Evolutionary conservation across 306 rosid genomes (phyloP).

Genomic region (Astragalus glycyphyllos): DNA sequence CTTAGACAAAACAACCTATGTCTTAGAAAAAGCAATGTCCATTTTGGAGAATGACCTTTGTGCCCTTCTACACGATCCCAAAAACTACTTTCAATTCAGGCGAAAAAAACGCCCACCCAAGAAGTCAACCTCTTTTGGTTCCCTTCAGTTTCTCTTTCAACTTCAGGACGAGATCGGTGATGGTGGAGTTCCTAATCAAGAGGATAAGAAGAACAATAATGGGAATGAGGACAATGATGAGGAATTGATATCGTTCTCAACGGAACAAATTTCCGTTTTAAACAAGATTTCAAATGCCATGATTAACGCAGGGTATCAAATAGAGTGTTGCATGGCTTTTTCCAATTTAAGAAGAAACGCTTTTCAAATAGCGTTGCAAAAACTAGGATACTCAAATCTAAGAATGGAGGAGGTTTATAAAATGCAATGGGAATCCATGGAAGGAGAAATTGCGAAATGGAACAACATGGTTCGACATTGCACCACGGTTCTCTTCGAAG

Average conservation of each 20-base stretch:
- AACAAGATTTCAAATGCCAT: constrained; percentile 58
- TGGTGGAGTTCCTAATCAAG: neutral
- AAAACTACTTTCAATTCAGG: neutral
- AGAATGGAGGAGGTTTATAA: constrained; percentile 67
- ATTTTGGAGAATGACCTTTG: constrained; percentile 62
- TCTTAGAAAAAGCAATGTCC: constrained; percentile 62
- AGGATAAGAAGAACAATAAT: neutral
- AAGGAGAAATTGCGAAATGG: constrained; percentile 69
- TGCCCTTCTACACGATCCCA: constrained; percentile 45
- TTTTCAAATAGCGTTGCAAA: constrained; percentile 48
- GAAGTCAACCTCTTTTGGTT: constrained; percentile 49
- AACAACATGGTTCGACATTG: constrained; percentile 61
- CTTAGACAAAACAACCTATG: constrained; percentile 47
- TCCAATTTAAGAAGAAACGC: constrained; percentile 52
- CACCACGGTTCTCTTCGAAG: constrained; percentile 55
- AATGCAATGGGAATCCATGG: constrained; percentile 73
- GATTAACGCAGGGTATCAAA: constrained; percentile 65
- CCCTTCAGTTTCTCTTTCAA: neutral
- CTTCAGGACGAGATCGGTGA: constrained; percentile 4
- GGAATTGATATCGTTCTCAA: constrained; percentile 45
- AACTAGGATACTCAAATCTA: constrained; percentile 49
- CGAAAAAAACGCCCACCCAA: neutral
- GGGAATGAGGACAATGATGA: neutral
- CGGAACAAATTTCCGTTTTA: constrained; percentile 46
- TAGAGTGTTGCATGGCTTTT: constrained; percentile 66